Evolutionary conservation across 2,329 filamentous ascomycete species (phyloP).

Genomic region (Ophiognomonia clavigignenti-juglandacearum): DNA sequence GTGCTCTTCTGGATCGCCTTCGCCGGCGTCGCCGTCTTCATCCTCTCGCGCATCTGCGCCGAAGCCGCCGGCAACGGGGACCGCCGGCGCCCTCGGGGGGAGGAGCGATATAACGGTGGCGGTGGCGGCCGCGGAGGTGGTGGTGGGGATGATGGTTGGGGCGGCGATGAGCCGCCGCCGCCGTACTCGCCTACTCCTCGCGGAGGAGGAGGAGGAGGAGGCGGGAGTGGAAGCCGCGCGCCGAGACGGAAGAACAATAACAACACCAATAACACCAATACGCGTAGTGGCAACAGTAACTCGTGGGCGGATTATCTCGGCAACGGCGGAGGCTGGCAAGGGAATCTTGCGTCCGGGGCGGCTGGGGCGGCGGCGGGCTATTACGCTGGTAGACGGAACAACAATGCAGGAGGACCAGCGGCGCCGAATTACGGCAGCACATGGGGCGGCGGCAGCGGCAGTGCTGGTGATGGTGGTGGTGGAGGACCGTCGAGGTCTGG

Average conservation of each 20-base stretch:
- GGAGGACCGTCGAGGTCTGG: conserved; percentile 30
- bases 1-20: conserved; percentile 60
- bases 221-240: conserved; percentile 18
- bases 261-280: too few species aligned
- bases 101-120: conserved; percentile 23
- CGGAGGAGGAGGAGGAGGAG: too few species aligned
- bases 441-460: too few species aligned
- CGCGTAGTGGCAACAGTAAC: too few species aligned
- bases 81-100: conserved; percentile 33
- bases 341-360: conserved; percentile 71
- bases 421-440: conserved; percentile 26
- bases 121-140: too few species aligned
- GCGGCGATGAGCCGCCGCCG: conserved; percentile 50
- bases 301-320: conserved; percentile 19
- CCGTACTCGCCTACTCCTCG: too few species aligned
- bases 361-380: conserved; percentile 65
- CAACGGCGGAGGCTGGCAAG: conserved; percentile 46
- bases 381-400: conserved; percentile 48
- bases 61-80: conserved; percentile 35
- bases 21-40: conserved; percentile 53
- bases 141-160: conserved; percentile 24
- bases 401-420: conserved; percentile 21
- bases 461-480: conserved; percentile 26
- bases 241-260: neutral
- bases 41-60: conserved; percentile 52